Evolutionary conservation across 768 basidiomycete species (phyloP).

Genomic region (Pluteus cervinus): DNA sequence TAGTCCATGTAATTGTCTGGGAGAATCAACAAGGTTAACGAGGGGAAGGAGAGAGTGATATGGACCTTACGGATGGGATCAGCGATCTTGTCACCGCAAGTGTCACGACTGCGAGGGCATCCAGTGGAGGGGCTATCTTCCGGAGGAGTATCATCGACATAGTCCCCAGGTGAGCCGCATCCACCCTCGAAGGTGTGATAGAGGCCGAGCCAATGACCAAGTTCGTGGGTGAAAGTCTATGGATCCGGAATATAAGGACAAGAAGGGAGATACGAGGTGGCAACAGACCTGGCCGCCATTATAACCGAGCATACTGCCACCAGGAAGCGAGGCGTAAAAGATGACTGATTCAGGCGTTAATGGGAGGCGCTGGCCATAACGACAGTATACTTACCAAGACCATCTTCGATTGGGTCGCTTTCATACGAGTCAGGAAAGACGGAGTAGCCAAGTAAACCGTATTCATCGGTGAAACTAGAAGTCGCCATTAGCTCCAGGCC

Average conservation of each 20-base stretch:
- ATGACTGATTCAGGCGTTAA: constrained; percentile 24
- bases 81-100: not conserved
- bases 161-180: constrained; percentile 15
- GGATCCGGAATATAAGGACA: constrained; percentile 12
- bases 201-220: constrained; percentile 33
- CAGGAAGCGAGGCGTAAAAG: constrained; percentile 21
- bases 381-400: too few species aligned
- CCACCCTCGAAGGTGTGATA: constrained; percentile 31
- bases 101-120: constrained; percentile 7
- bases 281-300: constrained; percentile 11
- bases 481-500: constrained; percentile 6
- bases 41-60: too few species aligned
- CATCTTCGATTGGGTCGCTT: constrained; percentile 27
- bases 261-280: not conserved
- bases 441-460: constrained; percentile 35
- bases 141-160: constrained; percentile 19
- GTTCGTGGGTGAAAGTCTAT: constrained; percentile 33
- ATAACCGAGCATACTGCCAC: constrained; percentile 17
- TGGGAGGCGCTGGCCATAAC: too few species aligned
- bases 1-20: constrained; percentile 2
- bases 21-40: too few species aligned
- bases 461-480: constrained; percentile 21
- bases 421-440: constrained; percentile 33
- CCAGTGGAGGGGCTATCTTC: constrained; percentile 12
- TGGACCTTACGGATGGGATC: constrained; percentile 16